Base-by-base conservation (phyloP, 1,139 yeast genomes). In the Taiozyma sp. region DNA sequence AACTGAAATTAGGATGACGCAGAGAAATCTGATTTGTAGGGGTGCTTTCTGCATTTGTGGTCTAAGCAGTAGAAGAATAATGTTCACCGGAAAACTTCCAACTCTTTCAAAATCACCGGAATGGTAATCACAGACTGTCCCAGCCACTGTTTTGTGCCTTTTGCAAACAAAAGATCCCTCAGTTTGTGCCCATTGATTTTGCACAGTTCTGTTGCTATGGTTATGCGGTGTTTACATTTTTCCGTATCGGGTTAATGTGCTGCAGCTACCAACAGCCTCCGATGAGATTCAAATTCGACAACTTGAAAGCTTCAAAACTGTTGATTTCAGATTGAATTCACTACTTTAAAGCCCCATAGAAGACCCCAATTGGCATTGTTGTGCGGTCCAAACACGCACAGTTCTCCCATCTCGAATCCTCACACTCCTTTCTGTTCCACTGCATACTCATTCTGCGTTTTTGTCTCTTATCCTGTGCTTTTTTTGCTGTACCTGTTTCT, bases 221-320 rank as follows among this genome's bases (percentile, higher is more conserved):
- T 47, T 48, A 38, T 38, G 3, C 4, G 44, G 48, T 51, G 51
- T 51, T 51, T 51, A 51, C 49, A 8, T 43, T 46, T 51, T 48
- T 24, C 53, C 51, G 16, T 6, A 45, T 48, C 36, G 23, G 53
- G 50, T 14, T 38, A 38, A 38, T 38, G 24, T 38, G 23, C 24
- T 38, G 41, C 41, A 38, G 24, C 24, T 38, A 38, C 41, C 41
- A 14, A 19, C 19, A 19, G 24, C 24, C 41, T 38, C 14, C 41
- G 41, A 38, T 38, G 41, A 38, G 41, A 38, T 38, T 38, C 41
- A 38, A 38, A 38, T 38, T 38, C 12, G 24, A 38, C 19, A 38
- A 38, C 19, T 13, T 38, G 24, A 12, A 38, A 19, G 24, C 41
- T 38, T 10, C 41, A 10, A 32, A 32, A 19, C 19, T 19, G 19